A percentile compares a stretch with the other conserved stretches of the same genome.
Evolutionary conservation across 305 asterid species (phyloP).

Genomic region (Fraxinus velutina): DNA sequence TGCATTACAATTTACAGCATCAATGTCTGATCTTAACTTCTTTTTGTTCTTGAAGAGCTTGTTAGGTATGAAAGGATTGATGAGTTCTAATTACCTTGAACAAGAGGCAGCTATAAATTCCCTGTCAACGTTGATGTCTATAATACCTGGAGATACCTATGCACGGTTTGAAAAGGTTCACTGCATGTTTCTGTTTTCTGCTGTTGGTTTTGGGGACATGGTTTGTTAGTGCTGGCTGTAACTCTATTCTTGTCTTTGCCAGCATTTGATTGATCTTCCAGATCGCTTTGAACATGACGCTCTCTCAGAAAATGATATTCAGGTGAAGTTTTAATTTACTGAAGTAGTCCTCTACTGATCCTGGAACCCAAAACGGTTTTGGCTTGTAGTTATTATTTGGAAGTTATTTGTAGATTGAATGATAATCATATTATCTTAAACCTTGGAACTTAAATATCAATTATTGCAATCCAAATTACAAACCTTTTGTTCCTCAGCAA

Average conservation of each 20-base stretch:
- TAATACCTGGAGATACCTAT: constrained; percentile 78
- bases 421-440: neutral
- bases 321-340: constrained; percentile 45
- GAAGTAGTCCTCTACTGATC: neutral
- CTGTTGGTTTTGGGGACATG: constrained; percentile 14
- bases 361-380: neutral
- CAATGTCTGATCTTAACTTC: neutral
- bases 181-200: constrained; percentile 17
- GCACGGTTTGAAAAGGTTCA: constrained; percentile 81
- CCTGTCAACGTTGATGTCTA: constrained; percentile 79
- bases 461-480: neutral
- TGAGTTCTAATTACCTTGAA: constrained; percentile 59
- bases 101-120: constrained; percentile 78
- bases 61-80: constrained; percentile 70
- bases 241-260: constrained; percentile 32
- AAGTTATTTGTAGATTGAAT: constrained; percentile 7
- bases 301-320: constrained; percentile 76
- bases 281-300: constrained; percentile 67
- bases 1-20: neutral
- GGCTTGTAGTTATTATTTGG: neutral
- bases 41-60: constrained; percentile 52
- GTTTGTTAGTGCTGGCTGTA: constrained; percentile 24
- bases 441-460: neutral
- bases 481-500: neutral
- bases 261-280: constrained; percentile 74